Evolutionary conservation across 2,329 filamentous ascomycete species (phyloP), one percentile per base, ranked within the genome.

Genomic region (Neofusicoccum sp.): DNA sequence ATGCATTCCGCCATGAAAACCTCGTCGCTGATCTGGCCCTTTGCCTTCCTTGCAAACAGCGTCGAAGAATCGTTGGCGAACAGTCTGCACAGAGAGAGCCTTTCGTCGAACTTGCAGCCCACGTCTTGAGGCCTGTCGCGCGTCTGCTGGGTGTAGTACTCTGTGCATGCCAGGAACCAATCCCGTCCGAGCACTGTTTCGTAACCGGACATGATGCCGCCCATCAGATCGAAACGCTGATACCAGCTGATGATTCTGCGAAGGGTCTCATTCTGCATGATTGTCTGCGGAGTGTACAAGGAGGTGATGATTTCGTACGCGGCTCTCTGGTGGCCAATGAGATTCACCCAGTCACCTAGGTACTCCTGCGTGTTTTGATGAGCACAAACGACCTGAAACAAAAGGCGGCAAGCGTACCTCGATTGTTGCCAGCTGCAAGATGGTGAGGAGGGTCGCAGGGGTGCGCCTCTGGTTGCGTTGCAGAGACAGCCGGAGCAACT

Each of bases 341-440:
- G 80, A 68, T 96, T 97, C 58, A 96, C 86, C 92, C 92, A 98
- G 71, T 99, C 95, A 11, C 95, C 95, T 47, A 98, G 82, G 68
- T 92, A 96, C 76, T 98, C 95, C 91, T 96, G 68, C 45, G 56
- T 28, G 45, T 51, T 31, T 56, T 60, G 20, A 51, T 60, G 51
- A 54, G 44, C 51, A 36, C 30, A 36, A 26, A 56, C 9, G 53
- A 68, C 43, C 68, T 28, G 12, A 40, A 43, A 16, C 4, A 11
- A 41, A 24, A 3, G 12, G 49, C 33, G 38, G 31, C 9, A 31
- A 16, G 65, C 79, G 70, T 80, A 96, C 92, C 84, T 99, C 95
- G 60, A 97, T 95, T 3, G 91, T 96, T 60, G 93, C 92, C 53
- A 98, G 83, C 69, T 98, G 93, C 43, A 99, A 78, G 20, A 98